phyloP scores from a whole-genome alignment of 331 rosid genomes.

The Rhamnella rubrinervis region DNA sequence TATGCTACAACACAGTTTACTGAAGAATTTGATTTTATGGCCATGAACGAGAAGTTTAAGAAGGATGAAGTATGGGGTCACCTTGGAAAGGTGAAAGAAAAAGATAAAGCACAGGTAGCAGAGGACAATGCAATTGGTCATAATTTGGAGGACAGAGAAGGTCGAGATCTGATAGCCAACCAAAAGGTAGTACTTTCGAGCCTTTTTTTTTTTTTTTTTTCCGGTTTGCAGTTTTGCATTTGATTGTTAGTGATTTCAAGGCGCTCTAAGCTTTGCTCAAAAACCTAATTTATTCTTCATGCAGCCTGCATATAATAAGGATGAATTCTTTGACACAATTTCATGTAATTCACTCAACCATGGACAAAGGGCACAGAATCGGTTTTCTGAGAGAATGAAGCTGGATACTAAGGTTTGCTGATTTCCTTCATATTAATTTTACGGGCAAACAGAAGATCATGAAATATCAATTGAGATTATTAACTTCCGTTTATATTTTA shows the following conservation, averaged over 20 bases:
- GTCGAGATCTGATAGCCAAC: constrained; percentile 27
- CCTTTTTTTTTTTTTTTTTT: constrained; percentile 7
- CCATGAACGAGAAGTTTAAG: constrained; percentile 80
- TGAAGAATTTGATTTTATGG: constrained; percentile 75
- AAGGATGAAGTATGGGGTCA: constrained; percentile 76
- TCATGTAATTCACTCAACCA: constrained; percentile 41
- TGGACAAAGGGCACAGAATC: constrained; percentile 34
- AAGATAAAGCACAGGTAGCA: constrained; percentile 22
- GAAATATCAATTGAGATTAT: not conserved
- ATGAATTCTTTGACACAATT: constrained; percentile 77
- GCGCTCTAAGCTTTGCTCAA: constrained; percentile 11
- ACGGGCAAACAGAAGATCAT: constrained; percentile 12
- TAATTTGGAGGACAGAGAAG: constrained; percentile 31
- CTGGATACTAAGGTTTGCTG: constrained; percentile 55
- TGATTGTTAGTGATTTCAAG: constrained; percentile 9
- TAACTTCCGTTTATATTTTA: not conserved
- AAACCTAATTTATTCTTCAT: constrained; percentile 25
- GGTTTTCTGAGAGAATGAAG: constrained; percentile 29
- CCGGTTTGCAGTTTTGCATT: not conserved
- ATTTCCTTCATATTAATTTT: not conserved
- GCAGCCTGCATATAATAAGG: constrained; percentile 78
- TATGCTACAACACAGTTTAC: constrained; percentile 39
- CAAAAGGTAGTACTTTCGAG: constrained; percentile 38
- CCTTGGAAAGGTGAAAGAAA: constrained; percentile 46
- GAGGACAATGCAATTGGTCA: constrained; percentile 32